Conservation (phyloP, 78 protist species). For the Isochrysis galbana region DNA sequence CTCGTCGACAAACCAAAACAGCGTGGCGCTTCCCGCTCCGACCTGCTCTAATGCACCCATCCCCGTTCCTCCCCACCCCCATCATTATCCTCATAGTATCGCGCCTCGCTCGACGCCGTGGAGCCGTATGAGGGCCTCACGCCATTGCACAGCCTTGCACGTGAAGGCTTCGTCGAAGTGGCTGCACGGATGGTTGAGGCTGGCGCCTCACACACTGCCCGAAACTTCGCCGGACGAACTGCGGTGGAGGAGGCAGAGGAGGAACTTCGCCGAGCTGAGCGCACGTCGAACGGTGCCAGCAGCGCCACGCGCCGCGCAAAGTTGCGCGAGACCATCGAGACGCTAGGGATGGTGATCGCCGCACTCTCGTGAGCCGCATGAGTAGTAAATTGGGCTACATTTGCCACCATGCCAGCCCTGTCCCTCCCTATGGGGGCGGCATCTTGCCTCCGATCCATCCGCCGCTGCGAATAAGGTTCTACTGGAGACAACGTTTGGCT, state of each 20-base stretch:
- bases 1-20: too few species aligned
- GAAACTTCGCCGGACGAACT: not conserved
- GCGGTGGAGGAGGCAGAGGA: not conserved
- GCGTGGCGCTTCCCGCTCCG: too few species aligned
- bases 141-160: not conserved
- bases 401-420: too few species aligned
- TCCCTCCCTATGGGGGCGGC: too few species aligned
- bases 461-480: too few species aligned
- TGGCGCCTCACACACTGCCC: not conserved
- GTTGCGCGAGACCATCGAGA: not conserved
- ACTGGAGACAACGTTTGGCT: too few species aligned
- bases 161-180: not conserved
- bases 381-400: too few species aligned
- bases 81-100: too few species aligned
- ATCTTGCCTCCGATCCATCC: too few species aligned
- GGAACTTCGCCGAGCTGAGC: not conserved
- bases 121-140: not conserved
- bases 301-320: not conserved
- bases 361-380: too few species aligned
- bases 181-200: not conserved
- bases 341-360: not conserved
- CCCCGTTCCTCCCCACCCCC: too few species aligned
- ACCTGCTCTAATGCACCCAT: too few species aligned
- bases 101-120: not conserved
- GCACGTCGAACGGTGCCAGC: not conserved